Evolutionary conservation across 257 asterid species (phyloP), one percentile per base, ranked within the genome.

Genomic region (Dorcoceras hygrometricum): DNA sequence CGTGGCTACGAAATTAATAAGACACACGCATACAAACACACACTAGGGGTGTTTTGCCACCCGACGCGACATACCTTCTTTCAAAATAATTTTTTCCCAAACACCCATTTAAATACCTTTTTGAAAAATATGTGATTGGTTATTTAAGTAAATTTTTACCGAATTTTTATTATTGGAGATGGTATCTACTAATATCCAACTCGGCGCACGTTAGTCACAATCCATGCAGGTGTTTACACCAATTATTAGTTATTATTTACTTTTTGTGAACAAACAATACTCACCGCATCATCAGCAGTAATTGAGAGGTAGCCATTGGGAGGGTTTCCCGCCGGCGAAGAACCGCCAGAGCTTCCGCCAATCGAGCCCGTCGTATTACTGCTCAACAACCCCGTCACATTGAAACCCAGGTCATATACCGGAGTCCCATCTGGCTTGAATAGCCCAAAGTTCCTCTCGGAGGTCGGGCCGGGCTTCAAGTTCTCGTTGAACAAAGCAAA

Each of bases 401-500:
- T 80, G 60, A 90, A 80, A 23, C 94, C 95, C 5, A 90, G 72
- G 60, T 70, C 34, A 67, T 91, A 91, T 12, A 77, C 88, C 43
- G 95, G 94, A 6, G 94, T 79, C 3, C 89, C 87, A 11, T 91
- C 95, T 11, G 98, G 95, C 80, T 88, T 83, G 75, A 91, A 88
- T 0, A 88, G 94, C 23, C 96, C 96, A 65, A 85, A 86, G 50
- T 90, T 90, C 75, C 95, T 81, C 84, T 90, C 97, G 0, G 97
- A 90, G 3, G 87, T 68, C 6, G 98, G 98, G 6, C 98, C 98
- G 46, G 95, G 87, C 87, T 91, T 91, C 85, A 82, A 76, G 60
- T 91, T 88, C 82, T 91, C 98, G 60, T 91, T 91, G 64, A 88
- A 91, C 76, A 91, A 34, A 8, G 96, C 98, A 23, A 91, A 91